These are phyloP conservation scores for Phoma herbarum DNA, from an alignment of 2,329 filamentous ascomycete genomes.

Conservation along the genomic window DNA sequence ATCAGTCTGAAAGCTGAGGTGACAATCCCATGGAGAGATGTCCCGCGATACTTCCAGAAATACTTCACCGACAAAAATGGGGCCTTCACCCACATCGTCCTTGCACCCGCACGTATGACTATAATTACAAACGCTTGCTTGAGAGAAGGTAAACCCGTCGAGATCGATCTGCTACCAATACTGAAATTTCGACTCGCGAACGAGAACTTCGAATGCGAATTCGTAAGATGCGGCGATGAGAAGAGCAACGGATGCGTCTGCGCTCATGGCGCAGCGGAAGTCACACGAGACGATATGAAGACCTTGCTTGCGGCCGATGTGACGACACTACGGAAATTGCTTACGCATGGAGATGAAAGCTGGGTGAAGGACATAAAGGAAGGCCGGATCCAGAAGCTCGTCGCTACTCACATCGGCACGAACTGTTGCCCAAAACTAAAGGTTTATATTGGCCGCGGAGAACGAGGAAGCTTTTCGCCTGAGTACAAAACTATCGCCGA, in stretches of 20 bases:
- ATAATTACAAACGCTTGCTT: constrained; percentile 1
- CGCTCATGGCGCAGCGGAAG: background rate
- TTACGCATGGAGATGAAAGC: background rate
- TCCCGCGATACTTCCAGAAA: background rate
- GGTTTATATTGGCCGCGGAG: background rate
- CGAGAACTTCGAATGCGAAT: constrained; percentile 1
- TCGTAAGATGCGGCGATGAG: background rate
- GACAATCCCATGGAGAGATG: constrained; percentile 10
- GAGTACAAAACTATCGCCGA: background rate
- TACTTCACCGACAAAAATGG: constrained; percentile 3
- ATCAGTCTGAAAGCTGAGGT: constrained; percentile 8
- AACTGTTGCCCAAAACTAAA: background rate
- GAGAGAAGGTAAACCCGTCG: background rate
- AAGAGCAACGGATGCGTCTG: background rate
- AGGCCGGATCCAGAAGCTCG: background rate
- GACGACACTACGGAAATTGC: background rate
- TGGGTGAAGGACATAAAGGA: background rate
- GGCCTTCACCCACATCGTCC: background rate
- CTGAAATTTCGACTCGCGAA: constrained; percentile 4
- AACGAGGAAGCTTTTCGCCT: background rate
- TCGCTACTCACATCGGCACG: constrained; percentile 6
- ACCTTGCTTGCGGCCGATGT: constrained; percentile 1
- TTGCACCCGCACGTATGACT: constrained; percentile 8
- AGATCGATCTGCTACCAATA: constrained; percentile 5
- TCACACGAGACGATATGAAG: background rate